A percentile compares a stretch with the other conserved stretches of the same genome.
Evolutionary conservation across 108 stramenopile genomes (phyloP).

Genomic region (Fragilaria crotonensis): DNA sequence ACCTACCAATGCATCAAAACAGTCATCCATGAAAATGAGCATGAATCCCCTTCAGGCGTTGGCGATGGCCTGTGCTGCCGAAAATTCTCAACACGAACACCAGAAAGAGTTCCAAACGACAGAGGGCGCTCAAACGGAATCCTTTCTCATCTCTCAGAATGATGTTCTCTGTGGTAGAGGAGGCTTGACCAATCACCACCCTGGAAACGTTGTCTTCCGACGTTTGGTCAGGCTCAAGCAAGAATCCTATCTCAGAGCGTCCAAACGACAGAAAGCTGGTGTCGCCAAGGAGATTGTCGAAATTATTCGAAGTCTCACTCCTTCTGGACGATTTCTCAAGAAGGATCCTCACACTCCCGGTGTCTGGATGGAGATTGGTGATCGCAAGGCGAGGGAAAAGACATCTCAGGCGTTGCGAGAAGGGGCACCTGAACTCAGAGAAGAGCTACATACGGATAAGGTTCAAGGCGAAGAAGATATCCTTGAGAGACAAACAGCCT

Average conservation of each 20-base stretch:
- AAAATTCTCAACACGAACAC: background rate
- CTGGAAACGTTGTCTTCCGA: constrained; percentile 30
- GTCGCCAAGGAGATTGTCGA: constrained; percentile 7
- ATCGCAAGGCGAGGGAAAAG: constrained; percentile 43
- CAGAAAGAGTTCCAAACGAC: background rate
- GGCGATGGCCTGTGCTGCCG: background rate
- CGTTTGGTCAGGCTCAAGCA: constrained; percentile 13
- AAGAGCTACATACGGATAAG: constrained; percentile 1
- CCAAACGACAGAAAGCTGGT: constrained; percentile 10
- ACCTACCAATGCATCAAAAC: too few relatives aligned
- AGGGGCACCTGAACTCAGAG: constrained; percentile 33
- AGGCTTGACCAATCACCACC: constrained; percentile 36
- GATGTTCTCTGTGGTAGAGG: constrained; percentile 48
- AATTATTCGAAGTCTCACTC: constrained; percentile 13
- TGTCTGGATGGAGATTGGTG: constrained; percentile 46
- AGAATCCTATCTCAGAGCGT: constrained; percentile 7
- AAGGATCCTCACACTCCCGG: constrained; percentile 16
- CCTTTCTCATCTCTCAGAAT: constrained; percentile 3
- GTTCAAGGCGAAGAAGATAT: background rate
- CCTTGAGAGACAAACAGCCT: background rate
- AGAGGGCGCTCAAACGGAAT: background rate
- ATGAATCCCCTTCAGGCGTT: background rate
- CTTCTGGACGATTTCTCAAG: constrained; percentile 43
- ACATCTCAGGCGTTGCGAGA: constrained; percentile 47
- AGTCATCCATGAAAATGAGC: too few relatives aligned